Evolutionary conservation across 192 early-diverging fungal species (phyloP).

Genomic region (Chytriomyces sp.): DNA sequence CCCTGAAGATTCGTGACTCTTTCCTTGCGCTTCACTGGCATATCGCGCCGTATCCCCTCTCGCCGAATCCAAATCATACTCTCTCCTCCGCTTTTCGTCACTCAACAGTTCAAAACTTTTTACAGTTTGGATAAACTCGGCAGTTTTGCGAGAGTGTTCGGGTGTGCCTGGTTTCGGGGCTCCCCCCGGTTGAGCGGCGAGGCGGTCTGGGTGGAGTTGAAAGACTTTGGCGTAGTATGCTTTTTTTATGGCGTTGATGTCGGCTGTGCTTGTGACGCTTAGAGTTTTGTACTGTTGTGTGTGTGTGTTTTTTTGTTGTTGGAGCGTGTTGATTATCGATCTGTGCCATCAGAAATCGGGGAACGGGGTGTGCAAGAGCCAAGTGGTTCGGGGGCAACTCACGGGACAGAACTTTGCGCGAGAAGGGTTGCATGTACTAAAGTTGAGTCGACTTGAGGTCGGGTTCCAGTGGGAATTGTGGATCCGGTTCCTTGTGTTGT

Average conservation of each 20-base stretch:
- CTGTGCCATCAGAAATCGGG: too few species aligned
- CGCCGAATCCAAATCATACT: conserved; percentile 17
- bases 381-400: too few species aligned
- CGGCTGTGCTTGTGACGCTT: conserved; percentile 2
- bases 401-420: background rate
- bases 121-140: conserved; percentile 65
- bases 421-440: background rate
- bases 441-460: too few species aligned
- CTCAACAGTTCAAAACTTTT: conserved; percentile 71
- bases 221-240: conserved; percentile 79
- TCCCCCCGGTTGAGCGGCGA: conserved; percentile 15
- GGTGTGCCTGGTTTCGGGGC: conserved; percentile 32
- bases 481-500: too few species aligned
- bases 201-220: conserved; percentile 72
- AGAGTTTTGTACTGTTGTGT: conserved; percentile 23
- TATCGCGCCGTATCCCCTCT: conserved; percentile 4
- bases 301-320: background rate
- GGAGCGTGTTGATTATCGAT: background rate
- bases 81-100: background rate
- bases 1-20: background rate
- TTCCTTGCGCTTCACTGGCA: background rate
- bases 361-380: too few species aligned
- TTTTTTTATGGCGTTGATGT: conserved; percentile 62
- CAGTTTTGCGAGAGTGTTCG: conserved; percentile 42
- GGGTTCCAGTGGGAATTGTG: too few species aligned